Evolutionary conservation across 2,329 filamentous ascomycete species (phyloP), one percentile per base, ranked within the genome.

Genomic region (Erysiphe neolycopersici): DNA sequence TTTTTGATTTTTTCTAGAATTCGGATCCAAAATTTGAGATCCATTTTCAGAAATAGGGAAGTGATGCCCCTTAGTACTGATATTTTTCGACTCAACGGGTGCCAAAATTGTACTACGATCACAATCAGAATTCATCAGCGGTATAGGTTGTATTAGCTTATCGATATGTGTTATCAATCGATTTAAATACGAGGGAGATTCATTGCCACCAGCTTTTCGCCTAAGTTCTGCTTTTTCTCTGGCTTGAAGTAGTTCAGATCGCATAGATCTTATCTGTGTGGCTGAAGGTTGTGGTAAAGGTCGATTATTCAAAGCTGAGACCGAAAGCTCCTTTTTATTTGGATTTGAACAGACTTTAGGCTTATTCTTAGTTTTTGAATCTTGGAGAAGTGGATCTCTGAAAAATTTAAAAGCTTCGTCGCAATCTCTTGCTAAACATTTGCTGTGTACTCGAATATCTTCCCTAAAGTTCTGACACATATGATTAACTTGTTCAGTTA

Each of bases 371-470:
- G 26, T 6, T 31, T 26, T 38, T 14, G 3, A 32, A 11, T 38
- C 33, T 17, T 16, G 4, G n/a, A 36, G 18, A 22, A 26, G 11
- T 2, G 31, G 13, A 31, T 8, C 26, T 13, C 18, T 16, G 16
- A 19, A 51, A 37, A 78, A 74, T 54, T 82, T 85, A 62, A 95
- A 94, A 1, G 85, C 85, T 53, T 89, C 81, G 54, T 95, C 85
- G 54, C 85, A 91, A 46, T 89, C 81, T 58, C 83, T 82, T 42
- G 83, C 82, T 47, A 94, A 75, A 52, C 83, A 83, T 52, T 71
- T 73, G 51, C 83, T 92, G 45, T 91, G 78, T 52, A 87, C 77
- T 6, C 82, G 69, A 44, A 89, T 70, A 56, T 93, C 85, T 46
- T 84, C 82, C 51, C 72, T 76, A 59, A 73, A 76, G 41, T 53